These are phyloP conservation scores for Colletotrichum tanaceti DNA, from an alignment of 2,329 filamentous ascomycete genomes.

Conservation along the genomic window DNA sequence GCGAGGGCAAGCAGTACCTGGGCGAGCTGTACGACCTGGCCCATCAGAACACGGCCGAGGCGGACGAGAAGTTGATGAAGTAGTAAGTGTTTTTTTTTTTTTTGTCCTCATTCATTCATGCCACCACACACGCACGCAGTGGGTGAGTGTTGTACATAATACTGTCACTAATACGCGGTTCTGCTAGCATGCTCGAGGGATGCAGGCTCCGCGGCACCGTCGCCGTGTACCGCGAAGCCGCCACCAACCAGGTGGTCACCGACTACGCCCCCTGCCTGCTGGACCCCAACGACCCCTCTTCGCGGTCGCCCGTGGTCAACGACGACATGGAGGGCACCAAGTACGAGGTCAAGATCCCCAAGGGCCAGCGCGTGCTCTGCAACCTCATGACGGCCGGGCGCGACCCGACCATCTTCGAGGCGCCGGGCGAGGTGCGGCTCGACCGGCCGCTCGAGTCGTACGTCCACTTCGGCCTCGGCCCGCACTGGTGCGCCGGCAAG, in stretches of 20 bases:
- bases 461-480: slow-evolving; percentile 63
- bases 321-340: slow-evolving; percentile 36
- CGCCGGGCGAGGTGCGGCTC: slow-evolving; percentile 61
- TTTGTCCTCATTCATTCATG: too few relatives aligned
- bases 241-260: slow-evolving; percentile 46
- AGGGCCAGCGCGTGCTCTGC: slow-evolving; percentile 62
- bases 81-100: too few relatives aligned
- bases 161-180: slow-evolving; percentile 4
- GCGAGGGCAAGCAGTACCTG: slow-evolving; percentile 61
- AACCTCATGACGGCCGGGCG: slow-evolving; percentile 62
- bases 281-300: slow-evolving; percentile 40
- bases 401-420: slow-evolving; percentile 61
- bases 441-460: slow-evolving; percentile 63
- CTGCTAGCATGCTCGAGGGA: slow-evolving; percentile 63
- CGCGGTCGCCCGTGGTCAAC: slow-evolving; percentile 39
- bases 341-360: slow-evolving; percentile 39
- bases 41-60: slow-evolving; percentile 59
- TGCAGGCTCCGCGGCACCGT: slow-evolving; percentile 65
- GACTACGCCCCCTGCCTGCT: slow-evolving; percentile 44
- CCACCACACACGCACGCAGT: neutral
- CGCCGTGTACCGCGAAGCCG: slow-evolving; percentile 60
- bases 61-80: slow-evolving; percentile 58
- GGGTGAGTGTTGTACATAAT: neutral
- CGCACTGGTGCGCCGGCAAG: slow-evolving; percentile 54
- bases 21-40: slow-evolving; percentile 64